Base-by-base conservation (phyloP, 257 asterid species). In the Schizonepeta tenuifolia region DNA sequence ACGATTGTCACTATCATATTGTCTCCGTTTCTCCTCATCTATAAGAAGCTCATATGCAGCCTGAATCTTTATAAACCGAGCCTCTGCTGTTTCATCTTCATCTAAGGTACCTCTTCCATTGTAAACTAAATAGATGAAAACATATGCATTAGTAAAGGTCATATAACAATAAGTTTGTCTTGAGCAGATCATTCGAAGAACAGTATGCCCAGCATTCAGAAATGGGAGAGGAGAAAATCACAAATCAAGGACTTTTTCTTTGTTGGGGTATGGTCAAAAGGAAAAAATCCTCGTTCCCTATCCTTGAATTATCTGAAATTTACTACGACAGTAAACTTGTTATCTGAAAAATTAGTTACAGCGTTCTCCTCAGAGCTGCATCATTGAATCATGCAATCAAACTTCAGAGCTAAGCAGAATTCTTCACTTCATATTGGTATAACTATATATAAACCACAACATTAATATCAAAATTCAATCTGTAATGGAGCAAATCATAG, bases 1-100 rank as follows among this genome's bases (percentile, higher is more conserved):
- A 46, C 86, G 92, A 78, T 95, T 86, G 71, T 88, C 97, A 31
- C 6, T 71, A 77, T 95, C 97, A 76, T 95, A 90, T 68, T 83
- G 74, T 60, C 81, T 88, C 70, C 98, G 88, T 72, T 83, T 84
- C 65, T 95, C 96, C 70, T 73, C 86, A 83, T 95, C 97, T 65
- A 92, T 57, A 38, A 95, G 98, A 77, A 91, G 85, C 86, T 95
- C 99, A 70, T 95, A 90, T 53, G 99, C 99, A 66, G 97, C 99
- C 75, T 95, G 98, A 69, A 95, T 90, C 85, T 88, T 95, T 77
- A 95, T 95, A 76, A 95, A 95, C 80, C 98, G 89, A 81, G 94
- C 77, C 84, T 95, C 99, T 57, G 98, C 92, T 43, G 98, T 92
- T 86, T 95, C 99, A 75, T 95, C 99, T 83, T 90, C 98, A 22